Evolutionary conservation across 345 rosid genomes (phyloP), one percentile per base, ranked within the genome.

Genomic region (Acer campestre): DNA sequence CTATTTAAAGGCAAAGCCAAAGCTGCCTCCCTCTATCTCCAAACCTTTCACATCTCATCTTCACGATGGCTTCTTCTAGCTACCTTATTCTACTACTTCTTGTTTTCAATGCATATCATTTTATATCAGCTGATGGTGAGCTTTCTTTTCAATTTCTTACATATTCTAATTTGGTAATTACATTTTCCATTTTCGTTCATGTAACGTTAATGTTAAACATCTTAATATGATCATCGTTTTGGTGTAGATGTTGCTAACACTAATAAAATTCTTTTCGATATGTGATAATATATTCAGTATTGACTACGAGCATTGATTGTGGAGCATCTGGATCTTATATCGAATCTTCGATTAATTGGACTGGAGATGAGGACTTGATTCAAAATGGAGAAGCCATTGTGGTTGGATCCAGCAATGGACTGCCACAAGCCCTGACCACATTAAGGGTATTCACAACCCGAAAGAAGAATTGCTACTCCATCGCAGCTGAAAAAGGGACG

Each of bases 381-480:
- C 62, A 75, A 44, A 61, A 59, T 10, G 88, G 88, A 3, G 68
- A 83, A 61, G 14, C 86, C 14, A 2, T 51, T 6, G 44, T 14
- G 20, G 80, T 81, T n/a, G 48, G 17, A 0, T 55, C 25, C 74
- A 64, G 14, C 46, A 8, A 4, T 17, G 20, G 27, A 53, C 7
- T 67, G 22, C 22, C 75, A 58, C 70, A 11, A 4, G 77, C 74
- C 2, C 42, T 75, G 82, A 70, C 75, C 68, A 79, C 78, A 17
- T 73, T 87, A 10, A 68, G 87, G 65, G 84, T 75, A 6, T 84
- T 87, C 80, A 29, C 80, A 0, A 59, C 80, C 3, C 66, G 82
- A 31, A 75, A 35, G 66, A 84, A 79, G 59, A 84, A 75, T 49
- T 87, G 90, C 71, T 84, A 87, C 75, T 49, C 79, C 66, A 75